A percentile compares a stretch with the other conserved stretches of the same genome.
These are phyloP conservation scores for Extremus antarcticus DNA, from an alignment of 495 filamentous ascomycete genomes.

Conservation along the genomic window DNA sequence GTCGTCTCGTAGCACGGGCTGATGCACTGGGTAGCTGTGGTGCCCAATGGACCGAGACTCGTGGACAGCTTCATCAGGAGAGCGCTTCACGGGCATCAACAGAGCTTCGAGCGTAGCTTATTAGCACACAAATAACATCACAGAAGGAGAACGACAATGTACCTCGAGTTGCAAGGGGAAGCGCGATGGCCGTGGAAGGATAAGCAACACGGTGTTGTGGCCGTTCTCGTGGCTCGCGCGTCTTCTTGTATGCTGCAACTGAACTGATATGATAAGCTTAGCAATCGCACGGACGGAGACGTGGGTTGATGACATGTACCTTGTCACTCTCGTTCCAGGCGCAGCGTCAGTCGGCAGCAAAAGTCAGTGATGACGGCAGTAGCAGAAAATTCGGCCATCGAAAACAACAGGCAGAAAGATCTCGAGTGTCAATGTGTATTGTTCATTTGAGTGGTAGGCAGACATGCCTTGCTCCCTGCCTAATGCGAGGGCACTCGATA, in stretches of 20 bases:
- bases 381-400: not conserved
- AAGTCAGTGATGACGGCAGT: not conserved
- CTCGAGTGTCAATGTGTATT: not conserved
- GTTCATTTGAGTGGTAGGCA: slow-evolving; percentile 9
- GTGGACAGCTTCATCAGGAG: not conserved
- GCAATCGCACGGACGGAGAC: not conserved
- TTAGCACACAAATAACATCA: too few relatives aligned
- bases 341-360: not conserved
- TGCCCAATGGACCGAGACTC: not conserved
- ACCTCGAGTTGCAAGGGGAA: too few relatives aligned
- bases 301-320: not conserved
- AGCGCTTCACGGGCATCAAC: too few relatives aligned
- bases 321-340: not conserved
- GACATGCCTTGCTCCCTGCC: slow-evolving; percentile 8
- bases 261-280: not conserved
- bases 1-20: not conserved
- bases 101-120: too few relatives aligned
- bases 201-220: too few relatives aligned
- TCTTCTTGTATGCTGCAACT: not conserved
- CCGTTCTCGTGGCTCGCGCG: not conserved
- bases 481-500: slow-evolving; percentile 9
- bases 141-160: too few relatives aligned
- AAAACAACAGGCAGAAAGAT: slow-evolving; percentile 4
- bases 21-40: not conserved
- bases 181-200: too few relatives aligned